Base-by-base conservation (phyloP, 176 grass and related monocot species). In the Musa itinerans region DNA sequence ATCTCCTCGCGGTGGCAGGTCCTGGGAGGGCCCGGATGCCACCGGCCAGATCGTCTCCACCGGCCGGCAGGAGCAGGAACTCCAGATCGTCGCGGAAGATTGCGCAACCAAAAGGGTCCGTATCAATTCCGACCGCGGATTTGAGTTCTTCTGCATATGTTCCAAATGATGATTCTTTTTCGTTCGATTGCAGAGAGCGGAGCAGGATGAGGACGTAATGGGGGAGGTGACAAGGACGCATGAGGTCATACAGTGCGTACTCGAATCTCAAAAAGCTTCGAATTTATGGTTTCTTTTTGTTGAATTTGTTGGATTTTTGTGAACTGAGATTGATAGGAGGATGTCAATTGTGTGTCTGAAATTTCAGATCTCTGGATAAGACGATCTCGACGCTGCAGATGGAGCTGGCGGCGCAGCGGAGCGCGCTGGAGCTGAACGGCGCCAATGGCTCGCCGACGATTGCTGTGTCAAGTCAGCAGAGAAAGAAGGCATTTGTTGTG, bases 321-420 rank as follows among this genome's bases (percentile, higher is more conserved):
- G 34, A 50, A 50, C 48, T 70, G 17, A 70, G 25, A 17, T 20
- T 70, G 34, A 48, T 70, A 50, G 68, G 68, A 50, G 54, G 54
- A 49, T 63, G 62, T 19, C 27, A 13, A 11, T 3, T 66, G 78
- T 55, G 71, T 75, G 26, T 84, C 88, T 83, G 25, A 89, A 69
- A 74, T 85, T 55, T 87, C 76, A 97, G 94, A 89, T 97, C 79
- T 73, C 87, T 97, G 86, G 94, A 97, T 87, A 93, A 97, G 86
- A 90, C 90, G 48, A 97, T 93, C 82, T 89, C 94, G 58, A 97
- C 94, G 19, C 85, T 97, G 71, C 94, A 97, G 81, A 93, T 97
- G 90, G 93, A 97, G 75, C 88, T 97, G 72, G 83, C 89, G 10
- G 88, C 93, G 24, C 93, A 90, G 81, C 80, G 90, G 34, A 97